These are phyloP conservation scores for Lodderomyces orthopsilosis DNA, from an alignment of 1,139 yeast species.

Conservation along the genomic window DNA sequence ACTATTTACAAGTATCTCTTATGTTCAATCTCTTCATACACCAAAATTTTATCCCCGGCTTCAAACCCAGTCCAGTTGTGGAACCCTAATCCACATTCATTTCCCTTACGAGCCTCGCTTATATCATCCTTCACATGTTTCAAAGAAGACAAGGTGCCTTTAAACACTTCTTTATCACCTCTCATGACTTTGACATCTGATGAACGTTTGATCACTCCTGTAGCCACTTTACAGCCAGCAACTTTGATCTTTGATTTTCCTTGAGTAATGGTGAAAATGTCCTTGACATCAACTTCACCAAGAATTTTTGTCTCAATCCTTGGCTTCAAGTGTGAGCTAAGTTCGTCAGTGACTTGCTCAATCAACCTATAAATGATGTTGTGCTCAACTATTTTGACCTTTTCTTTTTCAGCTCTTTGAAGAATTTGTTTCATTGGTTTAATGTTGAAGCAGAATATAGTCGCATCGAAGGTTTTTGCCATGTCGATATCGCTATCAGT, in stretches of 20 bases:
- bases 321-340: conserved; percentile 64
- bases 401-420: conserved; percentile 55
- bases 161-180: conserved; percentile 50
- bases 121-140: conserved; percentile 85
- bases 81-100: conserved; percentile 86
- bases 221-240: conserved; percentile 86
- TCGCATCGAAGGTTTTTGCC: conserved; percentile 74
- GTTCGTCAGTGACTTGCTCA: conserved; percentile 72
- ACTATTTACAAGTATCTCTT: conserved; percentile 42
- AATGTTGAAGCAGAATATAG: conserved; percentile 76
- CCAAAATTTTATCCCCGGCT: conserved; percentile 74
- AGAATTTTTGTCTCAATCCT: conserved; percentile 63
- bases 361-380: conserved; percentile 85
- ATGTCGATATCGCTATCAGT: conserved; percentile 79
- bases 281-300: conserved; percentile 70
- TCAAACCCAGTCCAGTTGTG: conserved; percentile 68
- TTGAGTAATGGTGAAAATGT: conserved; percentile 64
- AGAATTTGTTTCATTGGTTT: conserved; percentile 64
- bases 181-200: conserved; percentile 66
- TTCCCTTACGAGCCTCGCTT: conserved; percentile 73
- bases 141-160: conserved; percentile 70
- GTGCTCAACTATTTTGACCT: conserved; percentile 63
- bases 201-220: conserved; percentile 64
- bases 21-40: conserved; percentile 66
- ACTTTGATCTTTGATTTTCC: conserved; percentile 53